These are phyloP conservation scores for Penicillium tannophilum DNA, from an alignment of 495 filamentous ascomycete species.

Conservation along the genomic window DNA sequence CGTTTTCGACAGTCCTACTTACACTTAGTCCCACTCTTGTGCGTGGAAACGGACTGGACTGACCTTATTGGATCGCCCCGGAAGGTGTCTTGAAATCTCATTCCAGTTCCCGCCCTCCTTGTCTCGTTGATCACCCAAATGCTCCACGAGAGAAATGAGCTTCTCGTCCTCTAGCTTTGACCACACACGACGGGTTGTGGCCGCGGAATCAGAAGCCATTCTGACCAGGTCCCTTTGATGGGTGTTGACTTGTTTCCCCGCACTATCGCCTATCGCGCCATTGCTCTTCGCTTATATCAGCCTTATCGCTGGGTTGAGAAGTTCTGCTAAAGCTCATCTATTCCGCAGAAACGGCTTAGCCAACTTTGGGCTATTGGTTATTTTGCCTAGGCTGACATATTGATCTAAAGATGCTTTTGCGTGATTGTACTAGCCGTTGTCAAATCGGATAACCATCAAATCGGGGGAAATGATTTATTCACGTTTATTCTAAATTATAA, in stretches of 20 bases:
- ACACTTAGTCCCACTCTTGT: not conserved
- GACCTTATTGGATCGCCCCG: constrained; percentile 4
- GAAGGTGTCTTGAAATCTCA: constrained; percentile 2
- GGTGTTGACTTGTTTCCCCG: constrained; percentile 1
- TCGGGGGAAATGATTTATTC: too few species aligned
- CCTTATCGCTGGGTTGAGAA: not conserved
- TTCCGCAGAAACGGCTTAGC: too few species aligned
- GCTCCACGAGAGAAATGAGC: not conserved
- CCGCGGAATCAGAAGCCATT: constrained; percentile 5
- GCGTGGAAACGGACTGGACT: not conserved
- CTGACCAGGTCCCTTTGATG: not conserved
- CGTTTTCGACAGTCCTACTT: constrained; percentile 2
- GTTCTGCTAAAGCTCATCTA: not conserved
- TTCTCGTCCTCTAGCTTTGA: constrained; percentile 1
- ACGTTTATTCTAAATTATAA: too few species aligned
- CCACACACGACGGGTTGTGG: constrained; percentile 3
- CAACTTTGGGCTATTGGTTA: too few species aligned
- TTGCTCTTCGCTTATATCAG: constrained; percentile 4
- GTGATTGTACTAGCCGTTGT: too few species aligned
- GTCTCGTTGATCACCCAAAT: not conserved
- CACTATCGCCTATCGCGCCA: not conserved
- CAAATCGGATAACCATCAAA: too few species aligned
- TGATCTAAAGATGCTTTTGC: too few species aligned
- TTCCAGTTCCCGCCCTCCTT: constrained; percentile 3
- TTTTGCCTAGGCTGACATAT: too few species aligned